Conservation (phyloP, 1,139 yeast species). For the Pichia sp. region DNA sequence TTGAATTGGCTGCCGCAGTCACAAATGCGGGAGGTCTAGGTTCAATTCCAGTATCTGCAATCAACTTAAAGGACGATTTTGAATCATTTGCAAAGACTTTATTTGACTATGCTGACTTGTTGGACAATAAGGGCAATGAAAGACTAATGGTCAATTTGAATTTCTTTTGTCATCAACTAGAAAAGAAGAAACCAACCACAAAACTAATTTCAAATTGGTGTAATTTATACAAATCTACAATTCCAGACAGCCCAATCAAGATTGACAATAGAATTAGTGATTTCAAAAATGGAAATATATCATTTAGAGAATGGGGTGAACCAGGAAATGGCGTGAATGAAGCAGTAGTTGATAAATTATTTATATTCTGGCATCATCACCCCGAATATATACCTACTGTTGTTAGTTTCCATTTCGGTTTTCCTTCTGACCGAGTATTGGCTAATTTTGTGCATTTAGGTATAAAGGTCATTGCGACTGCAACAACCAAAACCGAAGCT, state of each 20-base stretch:
- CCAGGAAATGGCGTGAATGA: neutral
- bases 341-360: neutral
- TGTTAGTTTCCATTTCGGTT: conserved; percentile 3
- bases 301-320: conserved; percentile 2
- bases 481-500: neutral
- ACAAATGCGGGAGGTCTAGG: conserved; percentile 1
- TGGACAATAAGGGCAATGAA: neutral
- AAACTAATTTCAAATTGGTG: conserved; percentile 2
- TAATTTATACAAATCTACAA: neutral
- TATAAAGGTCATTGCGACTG: neutral
- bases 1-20: conserved; percentile 1
- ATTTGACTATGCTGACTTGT: neutral
- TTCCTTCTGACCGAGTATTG: neutral
- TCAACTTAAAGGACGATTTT: neutral
- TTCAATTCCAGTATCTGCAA: conserved; percentile 1
- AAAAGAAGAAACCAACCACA: neutral
- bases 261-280: neutral
- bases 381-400: neutral
- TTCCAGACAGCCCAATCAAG: neutral
- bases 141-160: neutral
- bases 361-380: neutral
- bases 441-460: neutral
- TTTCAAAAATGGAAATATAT: conserved; percentile 1
- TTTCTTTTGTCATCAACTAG: neutral
- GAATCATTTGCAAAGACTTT: neutral